Conservation (phyloP, 2,329 filamentous ascomycete species). For the Penicillium sp. region DNA sequence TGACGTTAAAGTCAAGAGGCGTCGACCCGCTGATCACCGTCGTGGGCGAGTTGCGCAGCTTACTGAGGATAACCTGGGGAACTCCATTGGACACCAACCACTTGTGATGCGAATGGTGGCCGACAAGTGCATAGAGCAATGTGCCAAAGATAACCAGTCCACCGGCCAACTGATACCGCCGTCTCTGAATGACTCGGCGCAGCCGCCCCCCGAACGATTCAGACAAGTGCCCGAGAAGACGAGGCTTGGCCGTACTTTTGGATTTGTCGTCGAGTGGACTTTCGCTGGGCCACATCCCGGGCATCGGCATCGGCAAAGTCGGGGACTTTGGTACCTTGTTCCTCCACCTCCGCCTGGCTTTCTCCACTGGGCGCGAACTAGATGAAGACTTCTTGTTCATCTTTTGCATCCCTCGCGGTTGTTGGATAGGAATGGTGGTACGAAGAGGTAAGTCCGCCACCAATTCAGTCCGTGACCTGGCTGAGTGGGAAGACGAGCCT, state of each 20-base stretch:
- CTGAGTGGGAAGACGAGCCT: neutral
- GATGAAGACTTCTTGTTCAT: neutral
- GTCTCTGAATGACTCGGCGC: neutral
- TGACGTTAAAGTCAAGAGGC: neutral
- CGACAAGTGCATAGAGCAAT: neutral
- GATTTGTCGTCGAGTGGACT: neutral
- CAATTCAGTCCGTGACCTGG: neutral
- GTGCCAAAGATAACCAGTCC: neutral
- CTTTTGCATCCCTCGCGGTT: neutral
- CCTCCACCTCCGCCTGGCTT: neutral
- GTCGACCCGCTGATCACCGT: neutral
- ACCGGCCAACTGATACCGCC: neutral
- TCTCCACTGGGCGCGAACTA: neutral
- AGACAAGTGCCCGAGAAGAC: neutral
- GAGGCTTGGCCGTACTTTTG: neutral
- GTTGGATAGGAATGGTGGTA: neutral
- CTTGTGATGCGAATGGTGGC: neutral
- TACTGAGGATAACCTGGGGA: neutral
- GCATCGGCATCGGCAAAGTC: neutral
- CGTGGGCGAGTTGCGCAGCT: neutral
- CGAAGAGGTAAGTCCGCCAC: neutral
- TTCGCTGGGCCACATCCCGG: neutral
- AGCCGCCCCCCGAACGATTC: neutral
- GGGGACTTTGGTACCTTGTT: neutral
- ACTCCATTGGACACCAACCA: conserved; percentile 2